These are phyloP conservation scores for Xylaria acuta DNA, from an alignment of 495 filamentous ascomycete genomes.

Conservation along the genomic window DNA sequence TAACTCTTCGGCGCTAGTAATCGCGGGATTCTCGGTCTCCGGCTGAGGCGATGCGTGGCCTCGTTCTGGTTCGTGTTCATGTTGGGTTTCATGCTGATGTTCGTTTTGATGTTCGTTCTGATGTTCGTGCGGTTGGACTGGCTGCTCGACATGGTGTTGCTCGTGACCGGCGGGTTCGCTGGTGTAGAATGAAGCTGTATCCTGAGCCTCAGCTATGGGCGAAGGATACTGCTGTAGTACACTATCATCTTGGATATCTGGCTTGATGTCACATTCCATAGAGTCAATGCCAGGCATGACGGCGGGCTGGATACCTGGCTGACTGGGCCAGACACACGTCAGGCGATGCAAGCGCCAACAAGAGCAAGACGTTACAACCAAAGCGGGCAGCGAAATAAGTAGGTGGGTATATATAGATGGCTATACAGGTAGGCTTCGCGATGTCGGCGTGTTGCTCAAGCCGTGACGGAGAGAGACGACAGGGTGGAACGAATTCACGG, in stretches of 20 bases:
- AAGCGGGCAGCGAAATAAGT: not conserved
- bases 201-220: constrained; percentile 31
- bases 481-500: constrained; percentile 11
- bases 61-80: not conserved
- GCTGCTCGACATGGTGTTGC: constrained; percentile 2
- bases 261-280: constrained; percentile 33
- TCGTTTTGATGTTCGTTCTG: not conserved
- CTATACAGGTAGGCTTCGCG: constrained; percentile 6
- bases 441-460: constrained; percentile 7
- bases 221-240: constrained; percentile 34
- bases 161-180: constrained; percentile 28
- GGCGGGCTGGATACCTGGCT: constrained; percentile 25
- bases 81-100: not conserved
- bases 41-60: constrained; percentile 36
- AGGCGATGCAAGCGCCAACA: constrained; percentile 24
- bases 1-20: constrained; percentile 54
- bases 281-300: constrained; percentile 40
- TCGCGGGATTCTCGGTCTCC: constrained; percentile 38
- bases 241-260: constrained; percentile 31
- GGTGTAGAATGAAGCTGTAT: constrained; percentile 24
- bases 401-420: not conserved
- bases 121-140: not conserved
- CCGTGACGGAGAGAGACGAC: constrained; percentile 7
- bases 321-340: constrained; percentile 25
- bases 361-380: constrained; percentile 23